Conservation (phyloP, 1,139 yeast genomes). For the Taphrina wiesneri region DNA sequence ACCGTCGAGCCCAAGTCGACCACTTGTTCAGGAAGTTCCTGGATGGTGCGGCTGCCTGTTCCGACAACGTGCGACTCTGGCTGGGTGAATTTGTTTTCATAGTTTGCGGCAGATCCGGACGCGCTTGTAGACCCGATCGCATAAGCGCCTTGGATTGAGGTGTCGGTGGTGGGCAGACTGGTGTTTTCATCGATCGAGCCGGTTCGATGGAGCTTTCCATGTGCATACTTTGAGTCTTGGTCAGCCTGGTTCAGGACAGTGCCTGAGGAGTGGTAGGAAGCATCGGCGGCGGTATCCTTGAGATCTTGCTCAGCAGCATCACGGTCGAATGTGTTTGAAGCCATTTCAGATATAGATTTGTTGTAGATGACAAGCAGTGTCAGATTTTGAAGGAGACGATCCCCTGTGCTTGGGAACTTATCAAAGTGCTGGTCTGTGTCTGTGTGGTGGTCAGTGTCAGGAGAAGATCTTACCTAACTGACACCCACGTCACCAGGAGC, state of each 20-base stretch:
- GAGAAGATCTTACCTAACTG: not conserved
- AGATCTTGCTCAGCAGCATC: slow-evolving; percentile 10
- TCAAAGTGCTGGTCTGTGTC: no score
- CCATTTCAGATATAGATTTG: not conserved
- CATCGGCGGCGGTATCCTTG: slow-evolving; percentile 18
- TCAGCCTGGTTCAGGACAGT: slow-evolving; percentile 12
- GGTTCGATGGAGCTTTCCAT: slow-evolving; percentile 15
- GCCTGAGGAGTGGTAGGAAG: slow-evolving; percentile 19
- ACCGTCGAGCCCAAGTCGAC: slow-evolving; percentile 11
- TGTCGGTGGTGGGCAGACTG: slow-evolving; percentile 9
- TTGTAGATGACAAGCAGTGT: not conserved
- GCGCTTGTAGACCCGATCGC: not conserved
- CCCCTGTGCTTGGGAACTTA: no score
- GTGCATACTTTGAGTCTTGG: slow-evolving; percentile 7
- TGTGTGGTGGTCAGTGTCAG: not conserved
- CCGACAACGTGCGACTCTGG: slow-evolving; percentile 16
- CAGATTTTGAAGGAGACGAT: no score
- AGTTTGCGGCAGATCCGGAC: not conserved
- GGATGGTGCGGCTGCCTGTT: slow-evolving; percentile 7
- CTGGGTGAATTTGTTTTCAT: slow-evolving; percentile 8
- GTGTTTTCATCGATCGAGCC: slow-evolving; percentile 14
- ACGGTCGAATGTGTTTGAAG: not conserved
- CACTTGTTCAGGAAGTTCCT: slow-evolving; percentile 5
- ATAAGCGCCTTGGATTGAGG: slow-evolving; percentile 9
- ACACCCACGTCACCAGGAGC: slow-evolving; percentile 1